Evolutionary conservation across 2,329 filamentous ascomycete genomes (phyloP).

Genomic region (Dactylellina parvicollis): DNA sequence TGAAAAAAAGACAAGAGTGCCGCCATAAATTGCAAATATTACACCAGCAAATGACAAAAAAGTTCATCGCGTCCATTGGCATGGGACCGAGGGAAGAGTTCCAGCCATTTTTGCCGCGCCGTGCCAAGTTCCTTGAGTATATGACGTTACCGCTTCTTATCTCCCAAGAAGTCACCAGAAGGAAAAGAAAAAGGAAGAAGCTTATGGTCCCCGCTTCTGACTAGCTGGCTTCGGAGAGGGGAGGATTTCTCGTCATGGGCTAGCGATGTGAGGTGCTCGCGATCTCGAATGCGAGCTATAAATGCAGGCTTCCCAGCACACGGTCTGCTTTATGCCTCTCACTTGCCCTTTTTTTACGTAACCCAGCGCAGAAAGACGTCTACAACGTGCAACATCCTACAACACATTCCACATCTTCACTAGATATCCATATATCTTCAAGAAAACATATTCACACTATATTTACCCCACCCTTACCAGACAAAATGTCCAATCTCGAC

Average conservation of each 20-base stretch:
- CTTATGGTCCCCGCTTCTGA: background rate
- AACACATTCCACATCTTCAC: slow-evolving; percentile 13
- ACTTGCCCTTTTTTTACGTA: slow-evolving; percentile 40
- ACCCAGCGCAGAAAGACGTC: slow-evolving; percentile 4
- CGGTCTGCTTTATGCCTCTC: background rate
- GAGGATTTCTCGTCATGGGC: background rate
- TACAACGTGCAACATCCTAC: slow-evolving; percentile 35
- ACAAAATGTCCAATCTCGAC: slow-evolving; percentile 13
- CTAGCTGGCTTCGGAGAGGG: background rate
- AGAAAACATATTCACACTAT: background rate
- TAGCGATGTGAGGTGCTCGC: background rate
- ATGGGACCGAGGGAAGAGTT: background rate
- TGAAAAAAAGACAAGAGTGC: no score
- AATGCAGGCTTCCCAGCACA: slow-evolving; percentile 26
- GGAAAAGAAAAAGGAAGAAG: background rate
- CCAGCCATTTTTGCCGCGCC: slow-evolving; percentile 23
- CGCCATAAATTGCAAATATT: slow-evolving; percentile 9
- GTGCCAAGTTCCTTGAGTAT: slow-evolving; percentile 36
- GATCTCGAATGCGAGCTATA: slow-evolving; percentile 27
- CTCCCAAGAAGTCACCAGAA: slow-evolving; percentile 2
- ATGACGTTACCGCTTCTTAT: slow-evolving; percentile 47
- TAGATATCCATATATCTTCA: background rate
- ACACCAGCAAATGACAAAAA: slow-evolving; percentile 52
- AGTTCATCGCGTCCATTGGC: background rate
- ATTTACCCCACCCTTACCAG: background rate